Conservation (phyloP, 495 filamentous ascomycete species). For the Amphirosellinia nigrospora region DNA sequence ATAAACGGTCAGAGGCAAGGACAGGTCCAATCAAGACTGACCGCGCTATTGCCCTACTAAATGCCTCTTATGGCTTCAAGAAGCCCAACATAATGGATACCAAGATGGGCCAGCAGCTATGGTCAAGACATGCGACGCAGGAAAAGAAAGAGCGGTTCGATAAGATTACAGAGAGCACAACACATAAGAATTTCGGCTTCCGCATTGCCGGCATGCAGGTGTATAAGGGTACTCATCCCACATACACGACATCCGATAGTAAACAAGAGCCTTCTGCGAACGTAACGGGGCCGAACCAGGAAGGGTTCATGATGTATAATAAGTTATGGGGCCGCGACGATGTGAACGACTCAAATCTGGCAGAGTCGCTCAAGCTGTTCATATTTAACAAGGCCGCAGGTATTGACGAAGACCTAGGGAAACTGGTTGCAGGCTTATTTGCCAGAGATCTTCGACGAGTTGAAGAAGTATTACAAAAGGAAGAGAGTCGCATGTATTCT, state of each 20-base stretch:
- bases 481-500: constrained; percentile 94
- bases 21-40: constrained; percentile 70
- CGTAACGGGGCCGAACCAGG: constrained; percentile 50
- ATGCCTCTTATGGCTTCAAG: constrained; percentile 79
- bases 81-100: constrained; percentile 93
- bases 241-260: neutral
- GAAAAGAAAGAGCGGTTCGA: constrained; percentile 83
- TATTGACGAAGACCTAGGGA: constrained; percentile 57
- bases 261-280: constrained; percentile 41
- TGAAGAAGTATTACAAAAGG: constrained; percentile 67
- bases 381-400: constrained; percentile 69
- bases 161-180: constrained; percentile 77
- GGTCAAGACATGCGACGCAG: constrained; percentile 79
- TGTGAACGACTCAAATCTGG: constrained; percentile 73
- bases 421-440: constrained; percentile 67
- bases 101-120: constrained; percentile 85
- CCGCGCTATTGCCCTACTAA: constrained; percentile 83
- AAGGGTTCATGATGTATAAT: constrained; percentile 75
- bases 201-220: constrained; percentile 94
- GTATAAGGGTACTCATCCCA: constrained; percentile 64
- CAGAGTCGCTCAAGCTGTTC: constrained; percentile 76
- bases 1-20: constrained; percentile 47
- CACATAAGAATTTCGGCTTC: constrained; percentile 80
- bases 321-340: constrained; percentile 81
- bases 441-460: constrained; percentile 69